Conservation (phyloP, 169 alveolate genomes). For the Cryptosporidium bovis region DNA sequence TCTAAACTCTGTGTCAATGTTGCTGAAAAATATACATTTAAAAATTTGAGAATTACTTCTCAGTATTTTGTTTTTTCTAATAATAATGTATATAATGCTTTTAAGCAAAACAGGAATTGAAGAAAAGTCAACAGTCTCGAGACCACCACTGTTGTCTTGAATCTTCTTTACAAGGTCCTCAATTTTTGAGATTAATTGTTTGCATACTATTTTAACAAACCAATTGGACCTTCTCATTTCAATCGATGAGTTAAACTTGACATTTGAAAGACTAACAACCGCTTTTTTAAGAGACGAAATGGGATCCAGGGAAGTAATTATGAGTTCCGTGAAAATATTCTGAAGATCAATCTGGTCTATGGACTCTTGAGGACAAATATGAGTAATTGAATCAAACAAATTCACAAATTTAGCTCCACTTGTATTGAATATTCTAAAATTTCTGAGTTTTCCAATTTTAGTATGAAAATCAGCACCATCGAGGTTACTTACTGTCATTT, state of each 20-base stretch:
- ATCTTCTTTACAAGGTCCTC: neutral
- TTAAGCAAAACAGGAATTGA: constrained; percentile 9
- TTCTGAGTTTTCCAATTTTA: neutral
- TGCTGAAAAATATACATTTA: neutral
- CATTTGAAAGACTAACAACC: neutral
- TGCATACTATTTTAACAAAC: constrained; percentile 28
- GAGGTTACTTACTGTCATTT: neutral
- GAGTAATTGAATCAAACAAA: neutral
- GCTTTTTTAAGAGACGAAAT: constrained; percentile 9
- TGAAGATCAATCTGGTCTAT: constrained; percentile 18
- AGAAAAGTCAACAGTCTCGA: neutral
- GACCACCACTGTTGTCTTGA: neutral
- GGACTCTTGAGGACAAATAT: neutral
- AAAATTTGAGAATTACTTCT: neutral
- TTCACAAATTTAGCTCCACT: constrained; percentile 14
- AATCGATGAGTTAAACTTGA: constrained; percentile 26
- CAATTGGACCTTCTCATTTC: constrained; percentile 60
- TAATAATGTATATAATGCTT: constrained; percentile 12
- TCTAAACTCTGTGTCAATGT: neutral
- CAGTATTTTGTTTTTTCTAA: neutral
- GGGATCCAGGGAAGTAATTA: constrained; percentile 51
- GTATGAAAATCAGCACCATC: neutral
- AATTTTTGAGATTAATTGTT: neutral
- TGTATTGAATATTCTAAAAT: neutral
- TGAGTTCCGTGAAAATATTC: constrained; percentile 10